Evolutionary conservation across 345 rosid species (phyloP), one percentile per base, ranked within the genome.

Genomic region (Psidium guajava): DNA sequence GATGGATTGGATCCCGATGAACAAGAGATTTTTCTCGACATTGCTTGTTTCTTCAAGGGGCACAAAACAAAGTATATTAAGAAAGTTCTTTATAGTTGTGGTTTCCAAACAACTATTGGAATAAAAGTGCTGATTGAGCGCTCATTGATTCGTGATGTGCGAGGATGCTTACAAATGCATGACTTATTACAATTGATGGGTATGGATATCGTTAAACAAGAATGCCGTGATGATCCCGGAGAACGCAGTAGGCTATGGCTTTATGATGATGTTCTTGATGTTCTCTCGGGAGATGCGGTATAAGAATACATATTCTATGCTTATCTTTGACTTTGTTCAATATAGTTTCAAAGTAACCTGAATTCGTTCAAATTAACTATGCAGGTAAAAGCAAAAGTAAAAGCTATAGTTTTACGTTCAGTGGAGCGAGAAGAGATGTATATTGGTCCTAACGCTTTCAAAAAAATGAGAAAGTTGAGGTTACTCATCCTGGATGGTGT

Each of bases 21-120:
- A 74, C 64, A 87, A 87, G 49, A 61, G 81, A 40, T 87, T 24
- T 87, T 87, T 69, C 82, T 87, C 2, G 84, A 87, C 20, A 59
- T 87, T 58, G 86, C 88, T 0, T 87, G 88, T 73, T 80, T 84
- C 84, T 84, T 84, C 44, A 25, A 74, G 6, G 86, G 85, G 6
- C 12, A 56, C 44, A 59, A 6, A 6, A 57, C 42, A 42, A 27
- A 73, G 6, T 24, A 44, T 6, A 85, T 73, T 1, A n/a, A 14
- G 4, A 9, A 50, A 47, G 47, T 85, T 36, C 57, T 82, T 32
- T 51, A 83, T 13, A 11, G 54, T 27, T 82, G 82, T 51, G 59
- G n/a, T 6, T 82, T 82, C 11, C 20, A 6, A 47, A 57, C 85
- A 0, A 25, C 56, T 4, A 87, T 53, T 54, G 77, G 27, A 20